phyloP scores from a whole-genome alignment of 163 green algal species.

The Chloroidium sp. region DNA sequence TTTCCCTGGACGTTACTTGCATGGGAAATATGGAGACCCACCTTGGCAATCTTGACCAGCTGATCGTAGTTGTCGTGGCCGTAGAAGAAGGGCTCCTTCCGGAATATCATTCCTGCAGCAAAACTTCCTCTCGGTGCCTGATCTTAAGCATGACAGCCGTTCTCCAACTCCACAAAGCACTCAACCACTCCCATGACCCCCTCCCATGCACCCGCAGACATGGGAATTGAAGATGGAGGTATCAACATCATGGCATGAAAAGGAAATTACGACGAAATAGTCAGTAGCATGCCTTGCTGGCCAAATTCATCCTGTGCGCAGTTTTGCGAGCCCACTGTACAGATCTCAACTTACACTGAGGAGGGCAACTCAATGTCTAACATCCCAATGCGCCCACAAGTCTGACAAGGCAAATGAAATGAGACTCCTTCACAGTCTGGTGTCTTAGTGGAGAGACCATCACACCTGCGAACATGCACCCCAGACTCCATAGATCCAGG shows the following conservation, averaged over 20 bases:
- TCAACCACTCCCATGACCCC: not conserved
- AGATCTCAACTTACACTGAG: not conserved
- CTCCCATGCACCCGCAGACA: no score
- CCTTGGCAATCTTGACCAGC: constrained; percentile 94
- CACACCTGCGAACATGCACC: constrained; percentile 70
- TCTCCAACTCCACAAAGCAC: no score
- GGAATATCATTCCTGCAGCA: constrained; percentile 74
- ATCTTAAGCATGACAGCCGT: no score
- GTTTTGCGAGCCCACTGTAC: not conserved
- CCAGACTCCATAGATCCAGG: constrained; percentile 94
- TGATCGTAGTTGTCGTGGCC: constrained; percentile 99
- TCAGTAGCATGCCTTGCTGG: no score
- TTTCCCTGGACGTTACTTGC: no score
- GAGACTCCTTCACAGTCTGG: not conserved
- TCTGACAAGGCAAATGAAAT: not conserved
- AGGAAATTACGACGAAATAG: no score
- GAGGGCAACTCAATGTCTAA: no score
- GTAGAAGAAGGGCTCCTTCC: constrained; percentile 96
- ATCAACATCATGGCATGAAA: not conserved
- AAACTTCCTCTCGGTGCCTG: no score
- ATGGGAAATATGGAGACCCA: constrained; percentile 6
- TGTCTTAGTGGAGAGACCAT: no score
- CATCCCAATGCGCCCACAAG: no score
- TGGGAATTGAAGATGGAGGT: no score
- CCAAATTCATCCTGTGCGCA: not conserved